phyloP scores from a whole-genome alignment of 371 early-diverging fungal genomes.

The Smittium culicis region DNA sequence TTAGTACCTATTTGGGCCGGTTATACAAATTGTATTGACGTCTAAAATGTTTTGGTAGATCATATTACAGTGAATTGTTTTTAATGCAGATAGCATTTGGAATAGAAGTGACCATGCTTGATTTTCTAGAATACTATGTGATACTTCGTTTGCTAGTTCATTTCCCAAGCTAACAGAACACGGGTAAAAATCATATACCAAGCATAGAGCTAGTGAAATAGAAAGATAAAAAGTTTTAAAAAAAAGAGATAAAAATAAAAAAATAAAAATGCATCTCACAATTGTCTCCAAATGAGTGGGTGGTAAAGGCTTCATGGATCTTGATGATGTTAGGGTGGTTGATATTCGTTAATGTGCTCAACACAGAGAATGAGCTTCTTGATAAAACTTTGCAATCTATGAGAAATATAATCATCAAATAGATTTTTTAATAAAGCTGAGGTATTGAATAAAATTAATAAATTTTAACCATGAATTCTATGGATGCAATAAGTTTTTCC shows the following conservation, averaged over 20 bases:
- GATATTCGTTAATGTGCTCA: slow-evolving; percentile 73
- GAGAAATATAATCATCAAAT: neutral
- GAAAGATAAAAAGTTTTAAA: neutral
- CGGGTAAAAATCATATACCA: slow-evolving; percentile 76
- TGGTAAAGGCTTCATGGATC: slow-evolving; percentile 87
- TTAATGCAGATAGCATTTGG: slow-evolving; percentile 71
- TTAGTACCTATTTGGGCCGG: slow-evolving; percentile 37
- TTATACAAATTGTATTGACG: slow-evolving; percentile 61
- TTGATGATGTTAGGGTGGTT: slow-evolving; percentile 72
- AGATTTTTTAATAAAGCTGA: neutral
- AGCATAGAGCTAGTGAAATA: slow-evolving; percentile 15
- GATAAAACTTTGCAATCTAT: slow-evolving; percentile 14
- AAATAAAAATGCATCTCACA: slow-evolving; percentile 32
- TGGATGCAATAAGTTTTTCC: slow-evolving; percentile 68
- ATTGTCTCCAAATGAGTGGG: slow-evolving; percentile 84
- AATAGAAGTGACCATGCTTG: slow-evolving; percentile 72
- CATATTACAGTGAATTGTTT: slow-evolving; percentile 62
- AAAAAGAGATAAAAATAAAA: slow-evolving; percentile 9
- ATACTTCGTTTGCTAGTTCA: neutral
- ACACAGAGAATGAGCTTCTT: slow-evolving; percentile 45
- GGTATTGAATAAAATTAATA: neutral
- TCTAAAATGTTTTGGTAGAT: slow-evolving; percentile 65
- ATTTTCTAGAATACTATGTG: slow-evolving; percentile 49
- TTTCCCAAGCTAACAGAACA: slow-evolving; percentile 43
- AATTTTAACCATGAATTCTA: slow-evolving; percentile 51